Percentiles rank a stretch among this genome's conserved stretches.
Conservation (phyloP, 768 basidiomycete genomes). For the Boletus rex-veris region DNA sequence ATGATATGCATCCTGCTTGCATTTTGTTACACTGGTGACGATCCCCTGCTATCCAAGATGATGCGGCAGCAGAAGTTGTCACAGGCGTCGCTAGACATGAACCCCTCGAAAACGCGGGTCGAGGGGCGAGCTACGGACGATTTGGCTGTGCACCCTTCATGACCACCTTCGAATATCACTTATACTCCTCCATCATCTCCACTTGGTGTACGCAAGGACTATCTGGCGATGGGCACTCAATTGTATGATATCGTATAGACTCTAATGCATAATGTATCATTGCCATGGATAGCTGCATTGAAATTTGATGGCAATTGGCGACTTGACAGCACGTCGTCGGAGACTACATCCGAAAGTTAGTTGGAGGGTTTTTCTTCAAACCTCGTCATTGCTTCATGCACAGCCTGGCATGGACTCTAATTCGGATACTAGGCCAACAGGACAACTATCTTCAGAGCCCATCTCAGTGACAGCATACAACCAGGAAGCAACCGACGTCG, state of each 20-base stretch:
- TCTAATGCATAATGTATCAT: constrained; percentile 6
- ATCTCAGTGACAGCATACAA: constrained; percentile 9
- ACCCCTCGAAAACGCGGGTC: background rate
- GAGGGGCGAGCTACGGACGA: constrained; percentile 1
- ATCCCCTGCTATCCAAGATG: constrained; percentile 36
- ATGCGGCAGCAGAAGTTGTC: constrained; percentile 19
- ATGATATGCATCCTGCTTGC: constrained; percentile 37
- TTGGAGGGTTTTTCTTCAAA: too few relatives aligned
- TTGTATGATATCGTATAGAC: constrained; percentile 16
- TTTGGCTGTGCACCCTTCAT: constrained; percentile 1
- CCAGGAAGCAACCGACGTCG: constrained; percentile 12
- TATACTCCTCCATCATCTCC: background rate
- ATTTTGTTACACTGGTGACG: constrained; percentile 48
- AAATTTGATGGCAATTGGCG: background rate
- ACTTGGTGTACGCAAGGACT: constrained; percentile 5
- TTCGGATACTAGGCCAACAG: constrained; percentile 7
- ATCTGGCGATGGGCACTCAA: constrained; percentile 2
- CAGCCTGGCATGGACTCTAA: constrained; percentile 21
- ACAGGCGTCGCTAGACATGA: constrained; percentile 7
- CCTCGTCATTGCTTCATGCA: background rate
- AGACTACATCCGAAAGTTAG: too few relatives aligned
- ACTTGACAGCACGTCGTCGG: background rate
- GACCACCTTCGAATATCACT: constrained; percentile 3
- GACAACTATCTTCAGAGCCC: constrained; percentile 10
- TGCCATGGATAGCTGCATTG: background rate